phyloP scores from a whole-genome alignment of 2,329 filamentous ascomycete genomes.

The Colletotrichum lini region DNA sequence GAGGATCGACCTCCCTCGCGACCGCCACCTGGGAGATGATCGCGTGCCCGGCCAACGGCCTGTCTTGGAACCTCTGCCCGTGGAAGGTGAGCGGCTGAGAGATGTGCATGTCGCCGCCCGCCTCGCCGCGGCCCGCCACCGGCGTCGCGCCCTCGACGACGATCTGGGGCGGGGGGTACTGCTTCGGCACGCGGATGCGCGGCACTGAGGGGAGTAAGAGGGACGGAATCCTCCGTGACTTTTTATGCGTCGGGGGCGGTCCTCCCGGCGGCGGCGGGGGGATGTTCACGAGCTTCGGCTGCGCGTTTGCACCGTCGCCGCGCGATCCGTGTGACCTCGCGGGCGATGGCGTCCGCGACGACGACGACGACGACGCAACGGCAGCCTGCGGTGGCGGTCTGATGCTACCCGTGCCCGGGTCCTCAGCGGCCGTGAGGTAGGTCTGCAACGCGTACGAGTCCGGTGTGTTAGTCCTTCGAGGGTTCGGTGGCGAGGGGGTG shows the following conservation, averaged over 20 bases:
- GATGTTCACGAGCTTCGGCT: conserved; percentile 11
- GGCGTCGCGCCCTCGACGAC: conserved; percentile 50
- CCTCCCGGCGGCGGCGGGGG: conserved; percentile 44
- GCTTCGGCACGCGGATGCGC: conserved; percentile 57
- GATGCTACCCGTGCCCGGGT: conserved; percentile 42
- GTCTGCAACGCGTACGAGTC: conserved; percentile 54
- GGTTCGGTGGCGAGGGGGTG: conserved; percentile 32
- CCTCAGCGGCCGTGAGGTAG: conserved; percentile 54
- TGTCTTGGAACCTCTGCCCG: conserved; percentile 48
- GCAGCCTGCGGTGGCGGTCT: conserved; percentile 36
- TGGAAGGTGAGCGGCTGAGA: conserved; percentile 48
- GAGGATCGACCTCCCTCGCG: conserved; percentile 20
- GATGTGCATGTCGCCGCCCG: conserved; percentile 47
- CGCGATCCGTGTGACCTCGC: conserved; percentile 16
- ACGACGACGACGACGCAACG: no score
- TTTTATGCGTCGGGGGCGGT: conserved; percentile 45
- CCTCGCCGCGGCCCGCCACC: conserved; percentile 44
- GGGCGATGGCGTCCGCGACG: conserved; percentile 16
- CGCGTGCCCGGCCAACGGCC: conserved; percentile 40
- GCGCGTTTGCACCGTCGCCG: conserved; percentile 12
- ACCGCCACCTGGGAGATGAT: conserved; percentile 26
- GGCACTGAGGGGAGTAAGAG: conserved; percentile 56
- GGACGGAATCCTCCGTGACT: conserved; percentile 49
- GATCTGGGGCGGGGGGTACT: conserved; percentile 57
- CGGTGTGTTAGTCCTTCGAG: conserved; percentile 44